Evolutionary conservation across 768 basidiomycete genomes (phyloP), one percentile per base, ranked within the genome.

Genomic region (Vararia minispora): DNA sequence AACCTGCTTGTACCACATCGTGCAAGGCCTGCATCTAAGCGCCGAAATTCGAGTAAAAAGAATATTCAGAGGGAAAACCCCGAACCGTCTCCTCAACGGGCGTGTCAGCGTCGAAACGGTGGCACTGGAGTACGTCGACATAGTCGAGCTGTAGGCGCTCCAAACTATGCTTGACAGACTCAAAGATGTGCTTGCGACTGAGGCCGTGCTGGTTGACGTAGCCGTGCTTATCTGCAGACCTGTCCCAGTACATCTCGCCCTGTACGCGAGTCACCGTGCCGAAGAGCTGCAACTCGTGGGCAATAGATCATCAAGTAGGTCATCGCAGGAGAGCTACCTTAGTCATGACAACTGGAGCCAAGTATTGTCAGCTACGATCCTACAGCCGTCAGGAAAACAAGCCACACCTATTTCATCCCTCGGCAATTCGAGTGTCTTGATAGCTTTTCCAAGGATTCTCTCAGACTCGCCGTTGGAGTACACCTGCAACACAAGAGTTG

Each of bases 81-180:
- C 51, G 6, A 24, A 52, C 53, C 6, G 57, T 58, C 36, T 58
- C 64, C 39, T 61, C 62, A 26, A 66, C 62, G 3, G 66, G 64
- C 1, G 65, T 66, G 6, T 61, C 48, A n/a, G 50, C 40, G 37
- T 65, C 65, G 42, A 65, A 63, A 11, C 63, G 49, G 39, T 61
- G 58, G 40, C 75, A 77, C 60, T 80, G 78, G 4, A 80, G 55
- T 1, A 82, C 57, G 49, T 82, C 81, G 42, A 88, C 65, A 46
- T 84, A 83, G 39, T 86, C 83, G 21, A 82, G 56, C 39, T 81
- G 76, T 3, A 87, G 63, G 13, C 82, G 65, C 49, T 78, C 58
- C 35, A 86, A 54, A 37, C 74, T 76, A n/a, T 60, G 58, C 48
- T 76, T 74, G 27, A 79, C 69, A 0, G 74, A 65, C 22, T 77